Conservation (phyloP, 176 grass and related monocot genomes). For the Thalia dealbata region DNA sequence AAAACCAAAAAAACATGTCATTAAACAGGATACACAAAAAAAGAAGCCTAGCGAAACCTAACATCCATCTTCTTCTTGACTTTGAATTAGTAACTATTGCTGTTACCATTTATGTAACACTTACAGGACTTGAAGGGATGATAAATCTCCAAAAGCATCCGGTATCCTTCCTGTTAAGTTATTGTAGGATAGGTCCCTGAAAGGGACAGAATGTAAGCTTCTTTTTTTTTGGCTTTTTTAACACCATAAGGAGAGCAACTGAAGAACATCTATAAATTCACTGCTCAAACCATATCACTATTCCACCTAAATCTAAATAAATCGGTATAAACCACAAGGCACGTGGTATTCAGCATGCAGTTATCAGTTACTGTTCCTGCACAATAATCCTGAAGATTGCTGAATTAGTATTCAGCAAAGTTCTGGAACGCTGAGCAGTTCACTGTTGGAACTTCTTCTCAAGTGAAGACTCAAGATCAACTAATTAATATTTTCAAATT, state of each 20-base stretch:
- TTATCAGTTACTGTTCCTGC: too few species aligned
- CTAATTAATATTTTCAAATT: too few species aligned
- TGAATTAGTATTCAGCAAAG: too few species aligned
- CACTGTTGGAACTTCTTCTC: too few species aligned
- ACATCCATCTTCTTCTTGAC: too few species aligned
- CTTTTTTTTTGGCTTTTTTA: neutral
- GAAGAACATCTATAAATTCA: neutral
- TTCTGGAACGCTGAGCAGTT: too few species aligned
- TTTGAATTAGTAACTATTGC: neutral
- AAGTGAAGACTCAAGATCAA: too few species aligned
- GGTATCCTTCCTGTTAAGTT: conserved; percentile 50
- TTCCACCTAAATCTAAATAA: neutral
- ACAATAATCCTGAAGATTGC: too few species aligned
- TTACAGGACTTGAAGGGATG: conserved; percentile 46
- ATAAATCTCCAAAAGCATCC: conserved; percentile 25
- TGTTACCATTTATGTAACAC: neutral
- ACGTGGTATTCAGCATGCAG: neutral
- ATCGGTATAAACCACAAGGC: neutral
- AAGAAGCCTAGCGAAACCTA: too few species aligned
- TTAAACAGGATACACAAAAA: neutral
- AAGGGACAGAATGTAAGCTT: neutral
- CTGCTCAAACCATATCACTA: neutral
- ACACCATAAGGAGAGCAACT: neutral
- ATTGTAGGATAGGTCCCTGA: conserved; percentile 56
- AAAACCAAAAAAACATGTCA: conserved; percentile 8